Evolutionary conservation across 2,329 filamentous ascomycete genomes (phyloP), one percentile per base, ranked within the genome.

Genomic region (Diplodia sapinea): DNA sequence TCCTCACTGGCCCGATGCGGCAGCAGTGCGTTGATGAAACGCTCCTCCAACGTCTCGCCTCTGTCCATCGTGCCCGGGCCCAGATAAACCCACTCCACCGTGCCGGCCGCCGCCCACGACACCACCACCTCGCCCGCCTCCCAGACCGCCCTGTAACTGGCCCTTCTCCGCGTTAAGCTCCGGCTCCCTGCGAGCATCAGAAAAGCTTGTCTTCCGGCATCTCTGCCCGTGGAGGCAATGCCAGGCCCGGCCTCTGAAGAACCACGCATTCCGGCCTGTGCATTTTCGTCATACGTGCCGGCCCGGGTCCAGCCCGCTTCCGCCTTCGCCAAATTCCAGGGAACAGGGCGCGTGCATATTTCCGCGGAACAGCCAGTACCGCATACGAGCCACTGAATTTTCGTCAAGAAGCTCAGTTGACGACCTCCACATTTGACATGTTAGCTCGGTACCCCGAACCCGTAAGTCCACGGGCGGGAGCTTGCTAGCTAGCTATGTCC

Each of bases 261-360:
- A 63, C 47, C 59, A n/a, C 29, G 8, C 59, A 63, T 63, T 63
- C 59, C 59, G 40, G 31, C 47, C 47, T 38, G 43, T 38, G 43
- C 43, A 63, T 63, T 51, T 63, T 63, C 59, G 59, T 63, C 59
- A 63, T 63, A 63, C 47, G 47, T 63, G 36, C 59, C 59, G 47
- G 47, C 17, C 59, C 47, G 47, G 43, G 43, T 49, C 9, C 20
- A 51, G 59, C 59, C 43, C 59, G 59, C 15, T 50, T 62, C 59
- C 29, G 59, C 59, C 47, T 31, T 49, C 59, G 31, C 59, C 47
- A 31, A 31, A 51, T 50, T 38, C 59, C 59, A 63, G 59, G 59
- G 50, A 63, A 63, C 59, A 51, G 59, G 43, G 47, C 23, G 57
- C 26, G 26, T 61, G 57, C 57, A 50, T 62, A 50, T 62, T 50